Base-by-base conservation (phyloP, 139 green algal species). In the Volvox reticuliferus region DNA sequence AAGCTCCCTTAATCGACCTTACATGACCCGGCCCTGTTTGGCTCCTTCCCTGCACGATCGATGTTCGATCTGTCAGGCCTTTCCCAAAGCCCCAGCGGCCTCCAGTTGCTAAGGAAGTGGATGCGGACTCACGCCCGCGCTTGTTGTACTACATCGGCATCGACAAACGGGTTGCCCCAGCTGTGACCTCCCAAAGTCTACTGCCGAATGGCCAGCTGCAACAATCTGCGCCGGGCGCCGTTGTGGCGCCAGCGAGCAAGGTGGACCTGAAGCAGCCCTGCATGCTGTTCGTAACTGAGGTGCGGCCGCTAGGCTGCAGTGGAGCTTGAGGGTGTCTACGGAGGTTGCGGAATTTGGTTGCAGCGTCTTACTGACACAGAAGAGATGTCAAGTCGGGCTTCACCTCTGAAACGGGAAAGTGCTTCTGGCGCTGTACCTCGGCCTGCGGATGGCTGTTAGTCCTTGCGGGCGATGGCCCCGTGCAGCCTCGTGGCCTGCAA, bases 171-270 rank as follows among this genome's bases (percentile, higher is more conserved):
- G 19, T 65, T 55, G 73, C 55, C 9, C 21, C 77, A 18, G 65
- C 88, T 14, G 85, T 82, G 50, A 96, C 97, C 17, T 94, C 98
- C 88, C 92, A 98, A 30, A 96, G 96, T 62, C 69, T 85, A 18
- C 93, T 97, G 0, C 97, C 98, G 32, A 93, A 94, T 44, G 73
- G 92, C 61, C 89, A 94, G 86, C 17, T 90, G 71, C 71, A 73
- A n/a, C 50, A 62, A 50, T 91, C 89, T 28, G 93, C 44, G 86
- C 79, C 62, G 67, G 91, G 33, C 93, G 88, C 63, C 44, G 19
- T 73, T 44, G 65, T 30, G 18, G 36, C 44, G 63, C 71, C 82
- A 32, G 85, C 73, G 22, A 78, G 77, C 30, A 61, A 77, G 62
- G 84, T 88, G n/a, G 82, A 80, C 68, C 71, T 82, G 13, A 93